phyloP scores from a whole-genome alignment of 805 yeast species.

The Kluyveromyces starmeri region DNA sequence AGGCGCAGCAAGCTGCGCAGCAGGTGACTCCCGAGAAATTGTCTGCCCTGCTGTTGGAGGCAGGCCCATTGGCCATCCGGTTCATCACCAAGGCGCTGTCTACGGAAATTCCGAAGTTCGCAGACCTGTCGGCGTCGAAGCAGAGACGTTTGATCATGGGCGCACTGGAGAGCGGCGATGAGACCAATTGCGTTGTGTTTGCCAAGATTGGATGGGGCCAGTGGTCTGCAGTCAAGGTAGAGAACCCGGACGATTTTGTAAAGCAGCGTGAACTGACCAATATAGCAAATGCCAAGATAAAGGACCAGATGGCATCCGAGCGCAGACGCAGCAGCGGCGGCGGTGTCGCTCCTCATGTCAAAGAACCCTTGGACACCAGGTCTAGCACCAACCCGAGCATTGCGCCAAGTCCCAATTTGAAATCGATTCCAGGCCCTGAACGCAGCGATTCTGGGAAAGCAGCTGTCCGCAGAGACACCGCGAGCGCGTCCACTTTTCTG shows the following conservation, averaged over 20 bases:
- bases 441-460: too few relatives aligned
- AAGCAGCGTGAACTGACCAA: conserved; percentile 36
- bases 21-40: conserved; percentile 74
- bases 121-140: conserved; percentile 70
- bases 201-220: conserved; percentile 98
- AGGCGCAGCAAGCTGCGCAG: conserved; percentile 79
- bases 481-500: conserved; percentile 24
- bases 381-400: not conserved
- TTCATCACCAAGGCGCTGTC: conserved; percentile 77
- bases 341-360: not conserved
- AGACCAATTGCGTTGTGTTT: conserved; percentile 48
- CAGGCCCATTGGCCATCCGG: conserved; percentile 87
- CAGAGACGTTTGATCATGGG: conserved; percentile 87
- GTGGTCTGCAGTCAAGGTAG: conserved; percentile 60
- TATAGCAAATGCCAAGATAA: conserved; percentile 34
- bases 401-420: too few relatives aligned
- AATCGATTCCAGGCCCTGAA: too few relatives aligned
- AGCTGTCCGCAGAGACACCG: too few relatives aligned
- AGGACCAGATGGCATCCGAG: conserved; percentile 30
- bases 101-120: conserved; percentile 68
- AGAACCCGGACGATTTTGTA: conserved; percentile 29
- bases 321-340: conserved; percentile 28
- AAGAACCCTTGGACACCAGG: not conserved
- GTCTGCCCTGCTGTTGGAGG: conserved; percentile 54
- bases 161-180: conserved; percentile 68